Percentiles rank a stretch among this genome's conserved stretches.
phyloP scores from a whole-genome alignment of 192 early-diverging fungal genomes.

The Phycomyces nitens region DNA sequence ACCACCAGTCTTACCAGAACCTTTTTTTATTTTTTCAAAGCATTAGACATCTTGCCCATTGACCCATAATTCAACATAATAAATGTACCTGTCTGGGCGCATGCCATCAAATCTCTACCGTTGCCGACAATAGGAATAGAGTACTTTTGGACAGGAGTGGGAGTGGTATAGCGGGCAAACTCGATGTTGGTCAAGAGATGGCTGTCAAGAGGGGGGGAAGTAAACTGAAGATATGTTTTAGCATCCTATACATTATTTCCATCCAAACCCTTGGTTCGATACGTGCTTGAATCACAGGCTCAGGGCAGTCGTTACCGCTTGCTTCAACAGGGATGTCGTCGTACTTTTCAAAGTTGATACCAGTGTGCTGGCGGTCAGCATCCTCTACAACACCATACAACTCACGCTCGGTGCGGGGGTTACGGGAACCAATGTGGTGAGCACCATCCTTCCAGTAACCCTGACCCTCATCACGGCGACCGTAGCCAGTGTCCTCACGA shows the following conservation, averaged over 20 bases:
- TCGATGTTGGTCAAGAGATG: constrained; percentile 89
- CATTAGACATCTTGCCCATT: too few species aligned
- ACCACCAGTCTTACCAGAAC: constrained; percentile 90
- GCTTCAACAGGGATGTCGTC: constrained; percentile 97
- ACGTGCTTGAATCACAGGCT: constrained; percentile 46
- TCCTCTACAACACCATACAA: constrained; percentile 75
- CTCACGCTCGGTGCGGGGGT: constrained; percentile 76
- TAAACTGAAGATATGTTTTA: constrained; percentile 42
- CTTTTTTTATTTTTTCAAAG: background rate
- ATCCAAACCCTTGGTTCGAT: background rate
- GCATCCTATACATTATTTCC: too few species aligned
- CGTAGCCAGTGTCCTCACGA: constrained; percentile 38
- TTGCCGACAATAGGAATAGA: constrained; percentile 78
- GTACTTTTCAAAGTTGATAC: constrained; percentile 99
- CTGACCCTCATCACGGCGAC: constrained; percentile 41
- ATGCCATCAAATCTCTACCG: constrained; percentile 96
- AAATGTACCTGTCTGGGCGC: constrained; percentile 84
- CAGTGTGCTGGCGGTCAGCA: constrained; percentile 74
- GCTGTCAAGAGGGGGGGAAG: constrained; percentile 68
- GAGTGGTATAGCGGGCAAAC: constrained; percentile 79
- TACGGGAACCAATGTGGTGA: constrained; percentile 73
- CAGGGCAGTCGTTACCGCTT: constrained; percentile 65
- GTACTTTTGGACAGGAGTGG: constrained; percentile 96
- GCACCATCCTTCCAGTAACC: constrained; percentile 76
- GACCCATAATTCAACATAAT: background rate